Base-by-base conservation (phyloP, 371 early-diverging fungal genomes). In the Zychaea mexicana region DNA sequence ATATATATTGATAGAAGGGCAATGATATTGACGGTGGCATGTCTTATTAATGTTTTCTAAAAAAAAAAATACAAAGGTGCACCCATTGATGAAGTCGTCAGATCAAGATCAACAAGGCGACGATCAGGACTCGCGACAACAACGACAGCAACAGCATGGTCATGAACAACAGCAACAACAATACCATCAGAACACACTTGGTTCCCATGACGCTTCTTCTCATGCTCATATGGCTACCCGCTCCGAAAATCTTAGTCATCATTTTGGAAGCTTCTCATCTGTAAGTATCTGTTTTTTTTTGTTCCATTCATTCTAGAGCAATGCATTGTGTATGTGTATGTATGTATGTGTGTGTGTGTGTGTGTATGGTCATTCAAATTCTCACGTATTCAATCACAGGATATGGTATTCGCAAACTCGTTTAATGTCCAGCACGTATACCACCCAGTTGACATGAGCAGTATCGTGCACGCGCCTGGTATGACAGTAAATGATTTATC, bases 401-500 rank as follows among this genome's bases (percentile, higher is more conserved):
- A 58, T 21, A 39, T 39, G 27, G 26, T 58, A 26, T 38, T 52
- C 24, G 39, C 62, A 8, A 36, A 22, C 15, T 42, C 62, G 8
- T 38, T 28, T 53, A 36, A 27, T 32, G 32, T 36, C 33, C 62
- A 32, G 47, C 60, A 28, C 47, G 60, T 53, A 27, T 61, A 61
- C 62, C 38, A 32, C 10, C 53, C 49, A 19, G 49, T 49, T 2
- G 49, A 49, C 49, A 49, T 24, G 0, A 49, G 13, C n/a, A 49
- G 49, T 24, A 49, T 49, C 22, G 49, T 49, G 13, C 49, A 49
- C 8, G 24, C 49, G 6, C 13, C 49, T 24, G 49, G 49, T 24
- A 49, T 49, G 49, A 49, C 49, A 19, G 49, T 49, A 19, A 49
- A 49, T 13, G 49, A 49, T 24, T 24, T 49, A 49, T 49, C 49